Percentiles rank a stretch among this genome's conserved stretches.
These are phyloP conservation scores for Hansenula lynferdii DNA, from an alignment of 1,139 yeast genomes.

Conservation along the genomic window DNA sequence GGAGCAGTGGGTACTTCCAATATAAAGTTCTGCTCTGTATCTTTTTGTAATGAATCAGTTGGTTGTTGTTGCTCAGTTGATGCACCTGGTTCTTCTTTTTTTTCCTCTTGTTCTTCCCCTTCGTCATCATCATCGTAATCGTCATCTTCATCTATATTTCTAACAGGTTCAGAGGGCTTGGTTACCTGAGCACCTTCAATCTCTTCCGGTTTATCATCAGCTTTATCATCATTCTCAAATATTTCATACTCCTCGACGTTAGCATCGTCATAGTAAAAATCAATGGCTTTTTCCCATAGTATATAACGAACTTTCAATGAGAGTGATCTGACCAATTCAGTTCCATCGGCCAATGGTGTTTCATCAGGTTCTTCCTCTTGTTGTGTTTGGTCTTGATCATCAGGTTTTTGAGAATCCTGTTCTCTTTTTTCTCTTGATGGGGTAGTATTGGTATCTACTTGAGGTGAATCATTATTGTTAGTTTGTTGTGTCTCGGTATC, in stretches of 20 bases:
- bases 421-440: constrained; percentile 7
- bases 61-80: constrained; percentile 27
- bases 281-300: constrained; percentile 72
- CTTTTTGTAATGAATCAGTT: constrained; percentile 20
- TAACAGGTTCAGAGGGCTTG: not conserved
- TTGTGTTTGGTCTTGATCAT: constrained; percentile 11
- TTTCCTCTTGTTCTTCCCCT: constrained; percentile 16
- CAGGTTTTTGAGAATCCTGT: constrained; percentile 5
- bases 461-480: constrained; percentile 21
- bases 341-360: constrained; percentile 39
- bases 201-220: too few species aligned
- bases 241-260: constrained; percentile 22
- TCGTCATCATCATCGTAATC: constrained; percentile 22
- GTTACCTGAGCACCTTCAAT: too few species aligned
- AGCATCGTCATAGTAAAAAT: constrained; percentile 35
- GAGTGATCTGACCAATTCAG: constrained; percentile 44
- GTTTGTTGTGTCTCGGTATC: constrained; percentile 2
- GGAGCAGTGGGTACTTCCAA: constrained; percentile 25
- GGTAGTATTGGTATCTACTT: not conserved
- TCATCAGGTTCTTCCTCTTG: constrained; percentile 27
- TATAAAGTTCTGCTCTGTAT: constrained; percentile 23
- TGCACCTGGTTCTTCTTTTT: constrained; percentile 8
- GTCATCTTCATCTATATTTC: constrained; percentile 30
- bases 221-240: constrained; percentile 26
- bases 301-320: constrained; percentile 65